Percentiles rank a stretch among this genome's conserved stretches.
phyloP scores from a whole-genome alignment of 2,329 filamentous ascomycete genomes.

The Fusarium buxicola region DNA sequence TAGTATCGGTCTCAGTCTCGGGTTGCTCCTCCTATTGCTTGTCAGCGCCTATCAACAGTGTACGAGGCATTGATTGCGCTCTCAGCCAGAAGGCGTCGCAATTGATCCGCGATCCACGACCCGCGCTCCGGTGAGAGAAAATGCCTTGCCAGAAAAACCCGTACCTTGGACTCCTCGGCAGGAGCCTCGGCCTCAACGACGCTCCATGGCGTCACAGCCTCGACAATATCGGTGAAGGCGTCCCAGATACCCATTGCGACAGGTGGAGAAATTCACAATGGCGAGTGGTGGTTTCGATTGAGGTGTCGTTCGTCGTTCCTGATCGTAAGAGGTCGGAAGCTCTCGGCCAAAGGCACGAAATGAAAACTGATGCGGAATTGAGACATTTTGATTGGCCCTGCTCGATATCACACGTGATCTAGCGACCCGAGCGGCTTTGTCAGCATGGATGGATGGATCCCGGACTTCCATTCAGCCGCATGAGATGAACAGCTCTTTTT shows the following conservation, averaged over 20 bases:
- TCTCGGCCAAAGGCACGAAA: conserved; percentile 55
- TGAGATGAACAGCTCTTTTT: neutral
- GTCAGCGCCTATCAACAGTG: conserved; percentile 30
- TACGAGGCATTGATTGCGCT: conserved; percentile 5
- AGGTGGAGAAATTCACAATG: conserved; percentile 54
- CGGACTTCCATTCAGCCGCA: conserved; percentile 23
- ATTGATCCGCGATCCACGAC: conserved; percentile 27
- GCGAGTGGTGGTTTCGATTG: conserved; percentile 55
- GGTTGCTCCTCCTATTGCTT: conserved; percentile 52
- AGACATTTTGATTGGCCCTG: conserved; percentile 59
- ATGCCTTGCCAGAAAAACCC: conserved; percentile 41
- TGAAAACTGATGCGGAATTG: conserved; percentile 64
- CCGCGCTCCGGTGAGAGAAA: conserved; percentile 23
- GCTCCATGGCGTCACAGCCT: conserved; percentile 74
- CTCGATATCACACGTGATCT: conserved; percentile 42
- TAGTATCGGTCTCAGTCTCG: conserved; percentile 63
- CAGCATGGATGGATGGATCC: neutral
- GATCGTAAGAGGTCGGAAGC: conserved; percentile 56
- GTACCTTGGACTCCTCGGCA: conserved; percentile 72
- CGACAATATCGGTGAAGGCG: conserved; percentile 71
- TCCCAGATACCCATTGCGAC: conserved; percentile 76
- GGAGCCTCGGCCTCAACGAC: conserved; percentile 74
- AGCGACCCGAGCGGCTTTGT: conserved; percentile 23
- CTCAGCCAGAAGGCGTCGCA: conserved; percentile 10
- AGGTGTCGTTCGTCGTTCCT: conserved; percentile 50